Evolutionary conservation across 306 rosid species (phyloP).

Genomic region (Leucaena leucocephala): DNA sequence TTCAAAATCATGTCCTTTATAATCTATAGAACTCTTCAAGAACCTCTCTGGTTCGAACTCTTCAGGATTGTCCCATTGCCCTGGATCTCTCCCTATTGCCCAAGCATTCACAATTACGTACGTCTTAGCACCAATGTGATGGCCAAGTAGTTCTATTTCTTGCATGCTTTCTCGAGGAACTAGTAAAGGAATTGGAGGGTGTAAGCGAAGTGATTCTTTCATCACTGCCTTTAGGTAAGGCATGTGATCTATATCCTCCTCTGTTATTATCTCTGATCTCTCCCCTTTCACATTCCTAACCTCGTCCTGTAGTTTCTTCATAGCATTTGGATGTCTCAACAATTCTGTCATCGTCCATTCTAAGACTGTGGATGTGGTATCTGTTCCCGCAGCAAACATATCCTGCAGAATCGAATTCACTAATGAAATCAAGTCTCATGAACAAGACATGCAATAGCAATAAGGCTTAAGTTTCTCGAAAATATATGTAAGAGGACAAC

Average conservation of each 20-base stretch:
- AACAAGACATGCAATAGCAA: too few relatives aligned
- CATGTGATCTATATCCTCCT: slow-evolving; percentile 24
- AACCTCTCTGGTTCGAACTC: slow-evolving; percentile 35
- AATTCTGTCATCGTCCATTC: slow-evolving; percentile 28
- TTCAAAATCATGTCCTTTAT: slow-evolving; percentile 27
- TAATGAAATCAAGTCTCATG: background rate
- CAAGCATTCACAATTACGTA: slow-evolving; percentile 27
- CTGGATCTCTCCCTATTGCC: slow-evolving; percentile 29
- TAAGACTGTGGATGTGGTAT: slow-evolving; percentile 15
- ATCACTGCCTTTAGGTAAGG: slow-evolving; percentile 29
- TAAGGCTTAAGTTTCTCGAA: background rate
- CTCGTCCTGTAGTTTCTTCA: slow-evolving; percentile 29
- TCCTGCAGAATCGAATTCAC: slow-evolving; percentile 1
- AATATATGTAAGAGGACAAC: background rate
- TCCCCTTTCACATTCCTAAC: background rate
- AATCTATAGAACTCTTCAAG: slow-evolving; percentile 19
- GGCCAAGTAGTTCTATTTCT: slow-evolving; percentile 13
- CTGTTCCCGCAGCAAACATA: slow-evolving; percentile 35
- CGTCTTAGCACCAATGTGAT: slow-evolving; percentile 30
- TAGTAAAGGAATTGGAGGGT: slow-evolving; percentile 33
- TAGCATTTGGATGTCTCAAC: slow-evolving; percentile 15
- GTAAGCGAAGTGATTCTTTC: slow-evolving; percentile 31
- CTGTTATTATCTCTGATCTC: background rate
- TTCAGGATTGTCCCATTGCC: background rate
- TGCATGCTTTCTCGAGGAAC: slow-evolving; percentile 31